Conservation (phyloP, 345 rosid species). For the Salix purpurea region DNA sequence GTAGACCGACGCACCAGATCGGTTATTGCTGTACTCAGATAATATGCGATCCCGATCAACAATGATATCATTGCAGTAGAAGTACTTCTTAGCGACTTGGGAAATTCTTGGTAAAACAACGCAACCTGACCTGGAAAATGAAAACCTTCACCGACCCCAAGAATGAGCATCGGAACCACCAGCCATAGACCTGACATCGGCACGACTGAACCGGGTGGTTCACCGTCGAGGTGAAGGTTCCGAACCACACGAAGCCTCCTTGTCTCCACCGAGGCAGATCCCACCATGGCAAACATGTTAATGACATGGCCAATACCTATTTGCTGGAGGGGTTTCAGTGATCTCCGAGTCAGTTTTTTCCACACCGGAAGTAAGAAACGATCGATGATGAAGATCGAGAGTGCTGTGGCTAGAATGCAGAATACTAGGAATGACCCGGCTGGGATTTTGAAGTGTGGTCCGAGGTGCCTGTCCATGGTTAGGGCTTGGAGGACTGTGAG, state of each 20-base stretch:
- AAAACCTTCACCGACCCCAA: slow-evolving; percentile 39
- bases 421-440: slow-evolving; percentile 24
- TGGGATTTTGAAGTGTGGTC: slow-evolving; percentile 34
- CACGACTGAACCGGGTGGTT: neutral
- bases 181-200: slow-evolving; percentile 13
- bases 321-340: slow-evolving; percentile 2
- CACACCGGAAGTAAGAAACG: slow-evolving; percentile 30
- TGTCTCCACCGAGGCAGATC: slow-evolving; percentile 2
- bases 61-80: slow-evolving; percentile 47
- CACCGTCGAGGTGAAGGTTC: neutral
- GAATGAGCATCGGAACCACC: neutral
- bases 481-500: slow-evolving; percentile 16
- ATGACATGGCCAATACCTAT: slow-evolving; percentile 8
- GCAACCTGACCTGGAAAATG: slow-evolving; percentile 38
- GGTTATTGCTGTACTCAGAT: slow-evolving; percentile 34
- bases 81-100: slow-evolving; percentile 29
- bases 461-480: slow-evolving; percentile 13
- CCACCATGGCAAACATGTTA: neutral
- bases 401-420: slow-evolving; percentile 16
- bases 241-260: neutral
- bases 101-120: slow-evolving; percentile 48
- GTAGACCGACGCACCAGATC: slow-evolving; percentile 35
- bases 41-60: slow-evolving; percentile 33
- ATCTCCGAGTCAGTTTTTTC: neutral
- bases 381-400: slow-evolving; percentile 26